phyloP scores from a whole-genome alignment of 2,329 filamentous ascomycete species.

The Emmonsia crescens region DNA sequence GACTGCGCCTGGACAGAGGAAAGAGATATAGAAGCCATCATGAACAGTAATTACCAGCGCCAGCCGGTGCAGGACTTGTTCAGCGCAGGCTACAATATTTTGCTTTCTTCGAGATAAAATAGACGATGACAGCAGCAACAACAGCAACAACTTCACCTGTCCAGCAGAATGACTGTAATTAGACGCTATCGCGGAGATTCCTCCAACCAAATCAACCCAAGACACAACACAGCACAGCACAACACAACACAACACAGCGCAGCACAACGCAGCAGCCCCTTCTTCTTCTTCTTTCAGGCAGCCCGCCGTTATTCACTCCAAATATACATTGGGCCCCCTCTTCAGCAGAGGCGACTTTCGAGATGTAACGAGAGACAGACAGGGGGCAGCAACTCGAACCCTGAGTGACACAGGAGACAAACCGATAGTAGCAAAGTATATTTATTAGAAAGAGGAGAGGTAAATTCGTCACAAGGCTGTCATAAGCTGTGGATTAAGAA shows the following conservation, averaged over 20 bases:
- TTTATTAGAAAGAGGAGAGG: background rate
- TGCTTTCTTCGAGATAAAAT: background rate
- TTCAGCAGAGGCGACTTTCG: constrained; percentile 4
- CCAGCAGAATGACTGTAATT: background rate
- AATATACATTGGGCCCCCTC: constrained; percentile 1
- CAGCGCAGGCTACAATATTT: constrained; percentile 5
- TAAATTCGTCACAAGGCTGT: constrained; percentile 1
- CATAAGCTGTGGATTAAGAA: background rate
- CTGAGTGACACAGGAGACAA: background rate
- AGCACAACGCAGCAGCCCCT: background rate
- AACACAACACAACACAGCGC: background rate
- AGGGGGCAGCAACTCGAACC: background rate
- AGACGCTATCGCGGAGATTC: background rate
- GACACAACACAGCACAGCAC: background rate
- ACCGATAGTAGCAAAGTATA: background rate
- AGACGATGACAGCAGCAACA: background rate
- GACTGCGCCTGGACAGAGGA: constrained; percentile 24
- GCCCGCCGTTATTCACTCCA: background rate
- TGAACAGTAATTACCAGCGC: background rate
- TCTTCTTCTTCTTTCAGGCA: background rate
- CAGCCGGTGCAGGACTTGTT: constrained; percentile 3
- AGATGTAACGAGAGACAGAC: background rate
- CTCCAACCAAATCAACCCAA: background rate
- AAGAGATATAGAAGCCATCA: constrained; percentile 14
- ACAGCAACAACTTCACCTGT: background rate